Base-by-base conservation (phyloP, 768 basidiomycete species). In the Gymnopilus junonius region DNA sequence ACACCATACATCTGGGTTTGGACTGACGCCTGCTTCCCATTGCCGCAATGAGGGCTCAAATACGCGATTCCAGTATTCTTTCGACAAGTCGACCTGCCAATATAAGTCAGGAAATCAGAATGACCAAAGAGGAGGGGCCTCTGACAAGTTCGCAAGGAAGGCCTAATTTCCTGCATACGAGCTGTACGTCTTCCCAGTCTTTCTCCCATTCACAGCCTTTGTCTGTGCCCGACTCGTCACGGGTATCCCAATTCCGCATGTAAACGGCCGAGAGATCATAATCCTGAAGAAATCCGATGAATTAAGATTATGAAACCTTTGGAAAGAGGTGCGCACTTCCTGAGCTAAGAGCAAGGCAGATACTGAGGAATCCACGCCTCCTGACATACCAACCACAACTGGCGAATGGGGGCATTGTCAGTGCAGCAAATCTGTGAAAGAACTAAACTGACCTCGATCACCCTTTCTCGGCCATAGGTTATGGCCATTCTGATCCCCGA, bases 171-270 rank as follows among this genome's bases (percentile, higher is more conserved):
- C 77, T 83, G 71, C 94, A 95, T 12, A 97, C 92, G 17, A 80
- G 78, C 69, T 89, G 89, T 1, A 97, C 96, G 73, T 97, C 94
- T 63, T 91, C 86, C 92, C 92, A 97, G 69, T 98, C 96, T 62
- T 88, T 90, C 76, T 98, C 91, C 96, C 96, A 99, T 74, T 95
- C 93, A 68, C 96, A 99, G 3, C 92, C 91, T n/a, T 80, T 82
- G 70, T 92, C 92, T 0, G 87, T 84, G 17, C 86, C 90, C 25
- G 82, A 86, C 76, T 95, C 94, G 70, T 95, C 92, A 40, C 89
- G 82, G 2, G 90, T 91, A 68, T 94, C 92, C 96, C 96, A 99
- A 63, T 99, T 98, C 21, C 94, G 86, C 96, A 99, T 99, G 75
- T 90, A 98, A 1, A 97, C 84, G 11, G 94, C 94, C 40, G 91